Evolutionary conservation across 179 eudicot species (phyloP).

Genomic region (Camellia oleifera): DNA sequence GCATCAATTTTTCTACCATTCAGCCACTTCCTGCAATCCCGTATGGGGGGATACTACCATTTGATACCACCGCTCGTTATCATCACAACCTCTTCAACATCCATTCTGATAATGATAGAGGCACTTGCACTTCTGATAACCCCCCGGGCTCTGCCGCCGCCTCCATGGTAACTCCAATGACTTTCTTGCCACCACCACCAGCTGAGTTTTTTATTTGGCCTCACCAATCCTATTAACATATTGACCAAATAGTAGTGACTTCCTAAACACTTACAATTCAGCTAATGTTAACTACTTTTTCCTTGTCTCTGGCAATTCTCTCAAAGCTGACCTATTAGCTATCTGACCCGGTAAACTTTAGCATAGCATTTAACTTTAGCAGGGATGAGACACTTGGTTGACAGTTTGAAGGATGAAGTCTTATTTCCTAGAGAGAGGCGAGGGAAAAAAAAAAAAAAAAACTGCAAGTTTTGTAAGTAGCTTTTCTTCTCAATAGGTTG

Average conservation of each 20-base stretch:
- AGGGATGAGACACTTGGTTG: neutral
- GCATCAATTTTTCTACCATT: slow-evolving; percentile 49
- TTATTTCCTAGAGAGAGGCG: neutral
- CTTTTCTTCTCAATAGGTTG: neutral
- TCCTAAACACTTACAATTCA: slow-evolving; percentile 10
- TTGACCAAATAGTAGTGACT: neutral
- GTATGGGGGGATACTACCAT: slow-evolving; percentile 38
- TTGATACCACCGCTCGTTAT: slow-evolving; percentile 41
- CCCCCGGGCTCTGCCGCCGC: slow-evolving; percentile 28
- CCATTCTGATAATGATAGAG: slow-evolving; percentile 25
- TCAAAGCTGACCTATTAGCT: slow-evolving; percentile 15
- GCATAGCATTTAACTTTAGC: slow-evolving; percentile 14
- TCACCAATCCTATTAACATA: slow-evolving; percentile 58
- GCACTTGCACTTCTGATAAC: slow-evolving; percentile 24
- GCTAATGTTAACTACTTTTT: neutral
- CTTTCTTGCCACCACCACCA: slow-evolving; percentile 53
- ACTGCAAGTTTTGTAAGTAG: slow-evolving; percentile 14
- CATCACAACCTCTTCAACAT: slow-evolving; percentile 63
- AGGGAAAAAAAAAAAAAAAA: neutral
- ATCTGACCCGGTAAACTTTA: slow-evolving; percentile 25
- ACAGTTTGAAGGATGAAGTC: neutral
- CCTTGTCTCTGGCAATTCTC: neutral
- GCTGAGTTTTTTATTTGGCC: slow-evolving; percentile 79
- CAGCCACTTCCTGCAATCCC: slow-evolving; percentile 48
- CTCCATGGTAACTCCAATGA: slow-evolving; percentile 34